These are phyloP conservation scores for Xylariomycetidae sp. DNA, from an alignment of 2,329 filamentous ascomycete genomes.

Conservation along the genomic window DNA sequence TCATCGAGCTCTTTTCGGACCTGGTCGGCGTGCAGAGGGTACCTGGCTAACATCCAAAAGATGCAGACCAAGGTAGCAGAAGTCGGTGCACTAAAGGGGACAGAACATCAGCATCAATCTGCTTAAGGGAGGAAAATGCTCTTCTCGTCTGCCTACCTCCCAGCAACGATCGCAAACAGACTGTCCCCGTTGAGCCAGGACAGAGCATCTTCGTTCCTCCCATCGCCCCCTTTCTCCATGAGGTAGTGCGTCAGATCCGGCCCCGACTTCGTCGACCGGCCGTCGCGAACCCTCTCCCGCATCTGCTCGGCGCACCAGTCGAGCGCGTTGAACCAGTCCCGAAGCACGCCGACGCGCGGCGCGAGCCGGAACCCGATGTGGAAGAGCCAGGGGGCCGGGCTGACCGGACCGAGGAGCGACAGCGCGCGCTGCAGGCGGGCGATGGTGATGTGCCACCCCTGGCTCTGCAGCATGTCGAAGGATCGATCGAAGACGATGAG, in stretches of 20 bases:
- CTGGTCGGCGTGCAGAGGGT: conserved; percentile 10
- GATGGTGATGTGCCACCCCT: conserved; percentile 24
- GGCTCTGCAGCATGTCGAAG: conserved; percentile 28
- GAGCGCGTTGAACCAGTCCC: conserved; percentile 18
- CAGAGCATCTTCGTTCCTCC: conserved; percentile 6
- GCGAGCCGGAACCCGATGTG: conserved; percentile 17
- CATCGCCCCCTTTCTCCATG: conserved; percentile 2
- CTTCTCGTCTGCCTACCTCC: conserved; percentile 9
- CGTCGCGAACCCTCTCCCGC: not conserved
- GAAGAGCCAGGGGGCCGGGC: conserved; percentile 22
- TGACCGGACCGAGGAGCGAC: conserved; percentile 24
- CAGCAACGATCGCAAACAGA: conserved; percentile 17
- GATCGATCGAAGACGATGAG: conserved; percentile 14
- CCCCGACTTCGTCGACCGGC: not conserved
- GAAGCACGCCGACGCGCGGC: conserved; percentile 11
- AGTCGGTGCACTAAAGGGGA: conserved; percentile 16
- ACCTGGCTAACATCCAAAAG: conserved; percentile 13
- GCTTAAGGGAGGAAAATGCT: not conserved
- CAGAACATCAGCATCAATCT: too few relatives aligned
- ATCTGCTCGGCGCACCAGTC: conserved; percentile 18
- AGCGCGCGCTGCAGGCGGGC: conserved; percentile 19
- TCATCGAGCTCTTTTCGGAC: conserved; percentile 8
- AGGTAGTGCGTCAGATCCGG: conserved; percentile 2
- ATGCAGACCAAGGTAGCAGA: conserved; percentile 12
- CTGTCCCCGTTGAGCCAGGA: conserved; percentile 11